Evolutionary conservation across 768 basidiomycete species (phyloP).

Genomic region (Mycena haematopus): DNA sequence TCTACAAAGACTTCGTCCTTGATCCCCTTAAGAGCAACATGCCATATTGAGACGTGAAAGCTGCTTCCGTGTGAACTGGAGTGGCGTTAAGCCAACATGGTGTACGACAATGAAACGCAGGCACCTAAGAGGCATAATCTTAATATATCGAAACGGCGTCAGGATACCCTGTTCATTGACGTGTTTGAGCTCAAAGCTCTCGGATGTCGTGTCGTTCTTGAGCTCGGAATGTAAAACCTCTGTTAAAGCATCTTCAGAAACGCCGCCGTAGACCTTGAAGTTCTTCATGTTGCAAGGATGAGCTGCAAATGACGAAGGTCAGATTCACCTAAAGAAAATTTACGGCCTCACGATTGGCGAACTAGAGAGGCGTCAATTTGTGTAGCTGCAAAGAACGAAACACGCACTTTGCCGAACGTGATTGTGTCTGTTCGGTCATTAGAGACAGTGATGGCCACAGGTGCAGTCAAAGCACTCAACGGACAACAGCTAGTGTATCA

Average conservation of each 20-base stretch:
- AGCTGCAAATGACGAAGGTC: slow-evolving; percentile 47
- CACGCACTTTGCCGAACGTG: slow-evolving; percentile 80
- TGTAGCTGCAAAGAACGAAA: slow-evolving; percentile 18
- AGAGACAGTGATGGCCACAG: slow-evolving; percentile 5
- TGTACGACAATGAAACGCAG: no score
- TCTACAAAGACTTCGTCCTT: slow-evolving; percentile 63
- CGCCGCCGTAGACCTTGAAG: slow-evolving; percentile 74
- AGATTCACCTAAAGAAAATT: slow-evolving; percentile 3
- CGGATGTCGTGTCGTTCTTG: slow-evolving; percentile 68
- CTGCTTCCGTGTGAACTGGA: slow-evolving; percentile 71
- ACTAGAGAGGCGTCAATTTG: slow-evolving; percentile 40
- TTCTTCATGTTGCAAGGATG: slow-evolving; percentile 90
- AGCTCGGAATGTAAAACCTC: slow-evolving; percentile 69
- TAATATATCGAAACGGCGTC: slow-evolving; percentile 74
- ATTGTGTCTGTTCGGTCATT: slow-evolving; percentile 58
- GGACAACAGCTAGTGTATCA: slow-evolving; percentile 65
- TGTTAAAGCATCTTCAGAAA: slow-evolving; percentile 67
- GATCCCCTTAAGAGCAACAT: slow-evolving; percentile 68
- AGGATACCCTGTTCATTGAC: slow-evolving; percentile 60
- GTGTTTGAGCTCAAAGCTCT: slow-evolving; percentile 68
- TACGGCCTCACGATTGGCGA: slow-evolving; percentile 44
- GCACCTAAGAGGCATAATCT: slow-evolving; percentile 79
- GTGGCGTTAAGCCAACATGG: background rate
- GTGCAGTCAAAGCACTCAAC: slow-evolving; percentile 53
- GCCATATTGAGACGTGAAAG: slow-evolving; percentile 85